Evolutionary conservation across 805 yeast species (phyloP).

Genomic region (Jamesozyma spencerorum): DNA sequence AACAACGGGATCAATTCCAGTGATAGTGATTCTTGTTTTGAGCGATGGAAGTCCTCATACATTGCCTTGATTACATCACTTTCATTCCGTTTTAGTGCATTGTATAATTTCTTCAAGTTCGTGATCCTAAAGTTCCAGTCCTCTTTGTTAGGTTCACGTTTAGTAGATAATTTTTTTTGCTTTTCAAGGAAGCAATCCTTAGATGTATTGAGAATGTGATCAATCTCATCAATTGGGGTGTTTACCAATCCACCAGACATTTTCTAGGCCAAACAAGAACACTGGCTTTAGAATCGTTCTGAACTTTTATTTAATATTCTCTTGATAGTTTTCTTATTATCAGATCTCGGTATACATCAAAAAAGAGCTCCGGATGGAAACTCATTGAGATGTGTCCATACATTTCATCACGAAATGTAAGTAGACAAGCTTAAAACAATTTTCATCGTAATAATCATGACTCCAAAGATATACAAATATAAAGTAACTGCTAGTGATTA

Average conservation of each 20-base stretch:
- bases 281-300: too few species aligned
- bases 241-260: background rate
- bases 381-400: background rate
- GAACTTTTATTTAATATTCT: too few species aligned
- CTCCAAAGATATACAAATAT: too few species aligned
- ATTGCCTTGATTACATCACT: conserved; percentile 51
- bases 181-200: background rate
- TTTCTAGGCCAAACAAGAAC: too few species aligned
- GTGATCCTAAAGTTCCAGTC: conserved; percentile 38
- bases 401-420: too few species aligned
- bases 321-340: too few species aligned
- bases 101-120: conserved; percentile 61
- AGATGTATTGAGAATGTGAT: background rate
- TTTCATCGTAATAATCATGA: too few species aligned
- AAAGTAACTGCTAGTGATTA: too few species aligned
- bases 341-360: too few species aligned
- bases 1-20: conserved; percentile 46
- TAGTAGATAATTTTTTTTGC: conserved; percentile 4
- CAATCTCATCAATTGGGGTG: conserved; percentile 3
- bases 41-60: conserved; percentile 55
- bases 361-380: background rate
- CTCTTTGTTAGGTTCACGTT: conserved; percentile 9
- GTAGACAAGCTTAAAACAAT: too few species aligned
- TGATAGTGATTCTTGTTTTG: conserved; percentile 50
- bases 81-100: conserved; percentile 48